Evolutionary conservation across 2,329 filamentous ascomycete genomes (phyloP), one percentile per base, ranked within the genome.

Genomic region (Fonsecaea pugnacius): DNA sequence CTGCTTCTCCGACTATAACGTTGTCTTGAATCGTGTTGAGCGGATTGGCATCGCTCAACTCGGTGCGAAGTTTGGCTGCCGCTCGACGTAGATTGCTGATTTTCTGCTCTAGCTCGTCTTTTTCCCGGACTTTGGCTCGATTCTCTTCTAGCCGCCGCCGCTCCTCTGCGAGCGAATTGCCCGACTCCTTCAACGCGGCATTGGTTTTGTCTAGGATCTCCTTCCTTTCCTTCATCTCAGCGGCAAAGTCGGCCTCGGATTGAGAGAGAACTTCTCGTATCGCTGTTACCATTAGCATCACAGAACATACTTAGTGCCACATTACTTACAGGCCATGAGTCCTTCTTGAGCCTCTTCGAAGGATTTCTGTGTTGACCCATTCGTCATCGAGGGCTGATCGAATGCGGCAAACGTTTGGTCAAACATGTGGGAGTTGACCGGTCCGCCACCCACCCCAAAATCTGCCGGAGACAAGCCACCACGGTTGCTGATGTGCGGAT

Each of bases 391-490:
- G 36, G 52, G 82, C 68, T 50, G 52, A 14, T 62, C 60, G 32
- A 43, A 62, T 27, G 55, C 35, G 9, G 53, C 30, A 24, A 53
- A 18, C 4, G 27, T 35, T 36, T 66, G 76, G 71, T 63, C 79
- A 78, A 52, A 76, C 79, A 75, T 81, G 79, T 65, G 83, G 18
- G 76, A 75, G 60, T 79, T 77, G 40, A 83, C 81, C 67, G 82
- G 79, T 57, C 91, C 89, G 9, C 87, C 86, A 8, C 87, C 86
- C 4, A 98, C 91, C 8, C 94, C 94, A 79, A 99, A 99, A 75
- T 98, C 95, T n/a, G 92, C 83, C 0, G 95, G 93, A 43, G 91
- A 85, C 12, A 98, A 83, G 21, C 94, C 93, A 51, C 93, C 93
- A 55, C 92, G 88, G 73, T 99, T 99, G 5, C 92, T 86, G 72